Conservation (phyloP, 768 basidiomycete genomes). For the Chiua virens region DNA sequence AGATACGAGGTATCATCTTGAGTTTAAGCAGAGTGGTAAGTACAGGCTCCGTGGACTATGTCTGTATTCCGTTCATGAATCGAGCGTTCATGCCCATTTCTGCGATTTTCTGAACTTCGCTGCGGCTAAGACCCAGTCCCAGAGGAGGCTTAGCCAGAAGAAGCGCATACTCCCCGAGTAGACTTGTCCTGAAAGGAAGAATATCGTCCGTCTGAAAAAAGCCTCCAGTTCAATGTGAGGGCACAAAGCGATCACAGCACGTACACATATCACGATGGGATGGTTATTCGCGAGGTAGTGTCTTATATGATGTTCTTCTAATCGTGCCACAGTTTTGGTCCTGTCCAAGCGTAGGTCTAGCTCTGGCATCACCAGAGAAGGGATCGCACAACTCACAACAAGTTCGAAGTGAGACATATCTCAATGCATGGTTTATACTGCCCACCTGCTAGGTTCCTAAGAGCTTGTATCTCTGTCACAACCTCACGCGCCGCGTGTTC, state of each 20-base stretch:
- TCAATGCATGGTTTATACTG: conserved; percentile 63
- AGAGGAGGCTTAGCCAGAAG: conserved; percentile 69
- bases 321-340: conserved; percentile 62
- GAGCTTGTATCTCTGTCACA: conserved; percentile 18
- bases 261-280: conserved; percentile 75
- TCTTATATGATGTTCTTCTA: conserved; percentile 73
- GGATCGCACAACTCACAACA: conserved; percentile 50
- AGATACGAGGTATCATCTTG: too few species aligned
- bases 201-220: conserved; percentile 74
- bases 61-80: conserved; percentile 7
- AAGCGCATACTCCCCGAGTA: conserved; percentile 77
- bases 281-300: conserved; percentile 64
- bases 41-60: not conserved
- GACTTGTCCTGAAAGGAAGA: conserved; percentile 72
- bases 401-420: conserved; percentile 79
- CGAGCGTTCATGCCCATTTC: conserved; percentile 55
- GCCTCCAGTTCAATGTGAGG: not conserved
- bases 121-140: conserved; percentile 66
- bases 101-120: conserved; percentile 56
- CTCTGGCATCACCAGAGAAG: not conserved
- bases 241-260: not conserved
- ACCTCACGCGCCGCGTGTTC: conserved; percentile 23
- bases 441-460: conserved; percentile 11
- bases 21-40: too few species aligned
- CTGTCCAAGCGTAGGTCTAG: conserved; percentile 32